These are phyloP conservation scores for Entomortierella parvispora DNA, from an alignment of 192 early-diverging fungal genomes.

Conservation along the genomic window DNA sequence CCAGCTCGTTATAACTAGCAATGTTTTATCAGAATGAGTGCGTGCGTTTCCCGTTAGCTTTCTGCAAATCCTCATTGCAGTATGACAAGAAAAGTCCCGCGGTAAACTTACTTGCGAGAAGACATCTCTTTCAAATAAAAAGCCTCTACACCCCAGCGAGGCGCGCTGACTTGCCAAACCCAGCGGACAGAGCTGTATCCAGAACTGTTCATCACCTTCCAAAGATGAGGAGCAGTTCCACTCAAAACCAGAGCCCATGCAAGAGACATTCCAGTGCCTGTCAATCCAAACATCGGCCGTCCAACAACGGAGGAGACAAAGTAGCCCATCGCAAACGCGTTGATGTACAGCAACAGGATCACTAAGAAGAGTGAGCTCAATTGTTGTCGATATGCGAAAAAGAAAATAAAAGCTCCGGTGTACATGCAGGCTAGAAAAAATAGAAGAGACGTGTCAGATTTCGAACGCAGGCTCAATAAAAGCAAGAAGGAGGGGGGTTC, in stretches of 20 bases:
- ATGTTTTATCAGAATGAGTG: no score
- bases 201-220: constrained; percentile 35
- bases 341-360: constrained; percentile 59
- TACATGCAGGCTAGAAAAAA: constrained; percentile 57
- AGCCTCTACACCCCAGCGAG: constrained; percentile 70
- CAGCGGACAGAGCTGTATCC: constrained; percentile 54
- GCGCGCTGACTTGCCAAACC: constrained; percentile 64
- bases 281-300: constrained; percentile 56
- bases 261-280: constrained; percentile 67
- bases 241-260: constrained; percentile 63
- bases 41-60: no score
- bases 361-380: constrained; percentile 45
- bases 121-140: constrained; percentile 64
- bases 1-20: constrained; percentile 29
- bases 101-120: constrained; percentile 22
- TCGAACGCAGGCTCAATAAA: no score
- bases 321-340: constrained; percentile 67
- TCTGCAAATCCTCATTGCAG: no score
- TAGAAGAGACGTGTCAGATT: not conserved
- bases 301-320: constrained; percentile 59
- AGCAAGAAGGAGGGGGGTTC: not conserved
- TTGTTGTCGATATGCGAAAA: constrained; percentile 56
- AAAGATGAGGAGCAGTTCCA: constrained; percentile 62
- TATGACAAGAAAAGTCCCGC: not conserved
- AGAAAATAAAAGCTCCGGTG: constrained; percentile 61